Evolutionary conservation across 352 stramenopile species (phyloP), one percentile per base, ranked within the genome.

Genomic region (Phytophthora rubi): DNA sequence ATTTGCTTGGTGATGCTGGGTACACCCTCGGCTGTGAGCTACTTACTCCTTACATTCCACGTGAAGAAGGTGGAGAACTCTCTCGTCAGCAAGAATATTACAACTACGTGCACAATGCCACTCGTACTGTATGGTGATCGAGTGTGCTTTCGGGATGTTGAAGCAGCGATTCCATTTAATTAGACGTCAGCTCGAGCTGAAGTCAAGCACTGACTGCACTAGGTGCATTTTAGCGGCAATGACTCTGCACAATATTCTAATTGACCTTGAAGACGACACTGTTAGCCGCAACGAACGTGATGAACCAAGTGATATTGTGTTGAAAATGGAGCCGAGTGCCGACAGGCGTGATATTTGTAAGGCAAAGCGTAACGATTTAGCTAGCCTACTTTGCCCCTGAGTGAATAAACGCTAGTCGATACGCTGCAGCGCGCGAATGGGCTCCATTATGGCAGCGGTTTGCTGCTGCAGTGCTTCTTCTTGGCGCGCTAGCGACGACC

Each of bases 391-490:
- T 12, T 39, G 6, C 33, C 10, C 33, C 4, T 12, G 10, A 39
- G 23, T 26, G 23, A 39, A 39, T 39, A 39, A 39, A 49, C 18
- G 18, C 10, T 51, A 49, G 2, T 65, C 39, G 23, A 26, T 9
- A 49, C 58, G 21, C 39, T 47, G 1, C 1, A 42, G 48, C 3
- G 47, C 21, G 2, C 18, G 57, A 35, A 64, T 56, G 9, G 48
- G 45, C 21, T 65, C 35, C 1, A 52, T 65, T 10, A 39, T 65
- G 2, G 47, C 47, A 12, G 12, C 32, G 0, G 47, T 57, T 52
- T 65, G 47, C 12, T 65, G 47, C 15, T 32, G 2, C 16, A 65
- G 15, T n/a, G 47, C 58, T 12, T 57, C 12, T 44, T 65, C 58
- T 51, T 65, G 58, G 6, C 47, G 30, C 2, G n/a, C 26, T 30